phyloP scores from a whole-genome alignment of 2,329 filamentous ascomycete species.

The Gnomoniopsis sp. region DNA sequence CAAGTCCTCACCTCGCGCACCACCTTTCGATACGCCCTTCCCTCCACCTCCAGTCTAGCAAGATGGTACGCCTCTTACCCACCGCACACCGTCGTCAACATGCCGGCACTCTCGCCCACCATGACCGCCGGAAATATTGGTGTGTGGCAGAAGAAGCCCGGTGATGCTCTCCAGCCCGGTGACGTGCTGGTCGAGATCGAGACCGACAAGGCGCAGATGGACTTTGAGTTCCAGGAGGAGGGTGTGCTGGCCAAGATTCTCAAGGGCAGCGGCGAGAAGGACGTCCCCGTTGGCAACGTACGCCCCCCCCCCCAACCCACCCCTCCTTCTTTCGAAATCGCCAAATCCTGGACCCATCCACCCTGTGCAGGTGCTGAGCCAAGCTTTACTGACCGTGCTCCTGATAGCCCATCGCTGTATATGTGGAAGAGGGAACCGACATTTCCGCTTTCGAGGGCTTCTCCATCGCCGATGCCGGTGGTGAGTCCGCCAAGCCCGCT shows the following conservation, averaged over 20 bases:
- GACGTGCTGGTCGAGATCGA: constrained; percentile 98
- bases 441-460: constrained; percentile 86
- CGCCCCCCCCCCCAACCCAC: constrained; percentile 37
- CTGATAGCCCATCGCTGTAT: constrained; percentile 83
- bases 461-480: constrained; percentile 84
- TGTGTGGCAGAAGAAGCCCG: constrained; percentile 94
- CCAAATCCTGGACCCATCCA: not conserved
- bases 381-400: constrained; percentile 8
- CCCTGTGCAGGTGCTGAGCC: not conserved
- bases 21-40: constrained; percentile 48
- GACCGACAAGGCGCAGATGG: constrained; percentile 99
- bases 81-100: constrained; percentile 90
- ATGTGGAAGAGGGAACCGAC: constrained; percentile 89
- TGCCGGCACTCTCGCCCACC: constrained; percentile 96
- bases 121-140: constrained; percentile 98
- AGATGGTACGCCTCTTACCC: constrained; percentile 81
- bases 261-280: constrained; percentile 90
- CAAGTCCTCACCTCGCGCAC: constrained; percentile 52
- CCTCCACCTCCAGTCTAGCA: constrained; percentile 53
- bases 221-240: constrained; percentile 99
- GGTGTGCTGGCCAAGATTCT: constrained; percentile 92
- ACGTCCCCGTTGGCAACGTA: constrained; percentile 91
- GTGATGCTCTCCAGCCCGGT: constrained; percentile 81
- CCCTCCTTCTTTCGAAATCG: not conserved
- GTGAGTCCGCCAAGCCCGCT: constrained; percentile 63